Percentiles rank a stretch among this genome's conserved stretches.
Evolutionary conservation across 371 early-diverging fungal genomes (phyloP).

Genomic region (Mucor piriformis): DNA sequence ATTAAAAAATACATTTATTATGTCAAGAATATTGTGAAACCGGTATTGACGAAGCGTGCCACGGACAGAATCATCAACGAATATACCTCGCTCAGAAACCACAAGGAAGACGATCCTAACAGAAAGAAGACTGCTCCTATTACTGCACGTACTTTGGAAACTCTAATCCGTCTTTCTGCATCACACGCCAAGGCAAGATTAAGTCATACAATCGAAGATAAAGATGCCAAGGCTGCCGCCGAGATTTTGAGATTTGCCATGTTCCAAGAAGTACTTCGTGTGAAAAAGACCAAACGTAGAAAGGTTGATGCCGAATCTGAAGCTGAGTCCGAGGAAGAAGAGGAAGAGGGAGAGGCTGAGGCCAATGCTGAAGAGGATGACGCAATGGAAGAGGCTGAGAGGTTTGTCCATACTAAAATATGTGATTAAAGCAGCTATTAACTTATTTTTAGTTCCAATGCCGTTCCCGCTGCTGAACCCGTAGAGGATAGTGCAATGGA

Average conservation of each 20-base stretch:
- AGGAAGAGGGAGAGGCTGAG: slow-evolving; percentile 41
- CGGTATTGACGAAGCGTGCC: slow-evolving; percentile 72
- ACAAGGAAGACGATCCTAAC: slow-evolving; percentile 57
- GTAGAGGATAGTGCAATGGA: not conserved
- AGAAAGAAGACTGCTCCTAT: slow-evolving; percentile 81
- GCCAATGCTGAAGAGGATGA: slow-evolving; percentile 23
- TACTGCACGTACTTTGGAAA: slow-evolving; percentile 99
- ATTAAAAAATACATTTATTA: slow-evolving; percentile 86
- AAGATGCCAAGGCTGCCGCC: slow-evolving; percentile 87
- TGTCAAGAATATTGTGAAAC: slow-evolving; percentile 76
- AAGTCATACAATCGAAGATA: slow-evolving; percentile 76
- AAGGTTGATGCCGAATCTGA: slow-evolving; percentile 34
- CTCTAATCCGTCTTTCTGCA: slow-evolving; percentile 97
- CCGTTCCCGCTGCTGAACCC: not conserved
- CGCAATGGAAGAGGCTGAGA: slow-evolving; percentile 30
- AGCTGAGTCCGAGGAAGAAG: slow-evolving; percentile 29
- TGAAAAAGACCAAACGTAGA: slow-evolving; percentile 60
- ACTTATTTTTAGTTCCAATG: not conserved
- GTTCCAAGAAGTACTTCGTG: slow-evolving; percentile 82
- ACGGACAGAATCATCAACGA: slow-evolving; percentile 78
- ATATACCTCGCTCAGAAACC: slow-evolving; percentile 78
- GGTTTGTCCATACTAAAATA: not conserved
- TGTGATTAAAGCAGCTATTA: not conserved
- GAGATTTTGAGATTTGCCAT: slow-evolving; percentile 88
- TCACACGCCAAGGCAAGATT: slow-evolving; percentile 98